phyloP scores from a whole-genome alignment of 1,284 basidiomycete genomes.

The Sporisorium graminicola region DNA sequence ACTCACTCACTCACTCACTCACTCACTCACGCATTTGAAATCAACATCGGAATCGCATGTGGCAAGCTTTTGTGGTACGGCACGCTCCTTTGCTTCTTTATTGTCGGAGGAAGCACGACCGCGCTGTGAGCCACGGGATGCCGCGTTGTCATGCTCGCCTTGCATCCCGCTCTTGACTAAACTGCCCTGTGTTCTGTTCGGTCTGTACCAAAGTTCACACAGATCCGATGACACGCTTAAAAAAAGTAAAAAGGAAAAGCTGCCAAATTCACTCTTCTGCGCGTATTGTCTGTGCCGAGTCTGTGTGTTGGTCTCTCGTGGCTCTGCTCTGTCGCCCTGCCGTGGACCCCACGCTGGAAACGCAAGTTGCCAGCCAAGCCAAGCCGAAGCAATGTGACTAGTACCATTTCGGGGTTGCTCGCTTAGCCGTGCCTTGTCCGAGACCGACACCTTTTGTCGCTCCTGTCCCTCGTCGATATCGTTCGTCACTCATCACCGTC shows the following conservation, averaged over 20 bases:
- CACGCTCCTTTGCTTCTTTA: background rate
- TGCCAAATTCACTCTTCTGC: background rate
- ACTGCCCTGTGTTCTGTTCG: no score
- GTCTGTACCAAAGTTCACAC: no score
- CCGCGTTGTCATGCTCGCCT: background rate
- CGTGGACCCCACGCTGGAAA: conserved; percentile 1
- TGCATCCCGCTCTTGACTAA: background rate
- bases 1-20: no score
- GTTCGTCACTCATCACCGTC: background rate
- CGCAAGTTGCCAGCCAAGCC: conserved; percentile 10
- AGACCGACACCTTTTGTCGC: background rate
- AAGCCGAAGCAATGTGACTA: background rate
- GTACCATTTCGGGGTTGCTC: conserved; percentile 22
- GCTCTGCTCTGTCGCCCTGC: background rate
- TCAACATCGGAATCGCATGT: no score
- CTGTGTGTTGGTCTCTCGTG: conserved; percentile 2
- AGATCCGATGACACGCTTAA: background rate
- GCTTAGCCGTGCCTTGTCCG: conserved; percentile 12
- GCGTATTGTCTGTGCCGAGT: background rate
- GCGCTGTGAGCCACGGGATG: conserved; percentile 2
- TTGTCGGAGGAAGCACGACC: background rate
- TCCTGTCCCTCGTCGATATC: background rate
- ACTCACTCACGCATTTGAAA: background rate
- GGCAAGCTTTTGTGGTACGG: no score
- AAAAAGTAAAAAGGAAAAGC: background rate